Percentiles rank a stretch among this genome's conserved stretches.
phyloP scores from a whole-genome alignment of 805 yeast species.

The Nakazawaea ernobii region DNA sequence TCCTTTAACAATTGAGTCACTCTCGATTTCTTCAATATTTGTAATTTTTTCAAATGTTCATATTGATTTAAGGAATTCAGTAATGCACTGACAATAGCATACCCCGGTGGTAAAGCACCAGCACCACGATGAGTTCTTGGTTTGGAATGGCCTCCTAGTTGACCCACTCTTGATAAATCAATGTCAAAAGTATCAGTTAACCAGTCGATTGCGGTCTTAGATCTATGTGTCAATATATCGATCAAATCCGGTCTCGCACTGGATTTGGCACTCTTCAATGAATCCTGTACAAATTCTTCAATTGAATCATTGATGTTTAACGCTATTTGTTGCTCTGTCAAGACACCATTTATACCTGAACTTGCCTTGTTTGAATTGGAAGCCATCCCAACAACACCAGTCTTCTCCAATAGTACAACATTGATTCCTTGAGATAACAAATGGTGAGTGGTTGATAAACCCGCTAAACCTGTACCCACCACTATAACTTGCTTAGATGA shows the following conservation, averaged over 20 bases:
- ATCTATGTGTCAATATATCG: conserved; percentile 20
- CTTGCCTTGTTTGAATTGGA: conserved; percentile 54
- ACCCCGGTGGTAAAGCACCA: conserved; percentile 52
- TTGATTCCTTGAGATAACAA: conserved; percentile 4
- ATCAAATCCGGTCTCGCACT: conserved; percentile 23
- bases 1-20: conserved; percentile 27
- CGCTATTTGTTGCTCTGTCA: conserved; percentile 23
- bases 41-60: conserved; percentile 26
- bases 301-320: conserved; percentile 22
- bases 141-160: conserved; percentile 34
- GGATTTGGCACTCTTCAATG: conserved; percentile 29
- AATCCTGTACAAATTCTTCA: conserved; percentile 24
- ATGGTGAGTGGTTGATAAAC: conserved; percentile 28
- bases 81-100: conserved; percentile 45
- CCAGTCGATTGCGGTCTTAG: conserved; percentile 30
- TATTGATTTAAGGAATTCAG: conserved; percentile 29
- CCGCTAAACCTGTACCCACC: conserved; percentile 55
- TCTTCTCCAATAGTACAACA: conserved; percentile 44
- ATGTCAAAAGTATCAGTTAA: conserved; percentile 22
- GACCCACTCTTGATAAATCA: conserved; percentile 27
- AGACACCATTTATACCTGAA: conserved; percentile 49
- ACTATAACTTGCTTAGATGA: conserved; percentile 34
- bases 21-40: conserved; percentile 33
- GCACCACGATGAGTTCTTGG: conserved; percentile 35
- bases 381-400: conserved; percentile 41